phyloP scores from a whole-genome alignment of 1,139 yeast genomes.

The Tardiomyces depauwii region DNA sequence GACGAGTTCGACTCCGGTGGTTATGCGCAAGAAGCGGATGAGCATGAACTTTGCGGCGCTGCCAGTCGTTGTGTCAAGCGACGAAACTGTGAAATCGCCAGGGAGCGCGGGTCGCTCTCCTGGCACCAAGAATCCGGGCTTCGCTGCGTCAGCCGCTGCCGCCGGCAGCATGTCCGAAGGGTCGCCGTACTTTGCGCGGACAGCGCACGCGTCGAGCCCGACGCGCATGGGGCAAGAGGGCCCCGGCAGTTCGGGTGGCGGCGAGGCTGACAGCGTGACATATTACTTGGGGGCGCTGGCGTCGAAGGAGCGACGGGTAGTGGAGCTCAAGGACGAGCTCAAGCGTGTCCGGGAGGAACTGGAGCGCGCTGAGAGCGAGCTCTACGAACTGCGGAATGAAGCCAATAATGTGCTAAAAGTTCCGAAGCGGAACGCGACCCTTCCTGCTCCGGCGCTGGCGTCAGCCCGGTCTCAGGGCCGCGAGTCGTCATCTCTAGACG shows the following conservation, averaged over 20 bases:
- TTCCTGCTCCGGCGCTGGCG: background rate
- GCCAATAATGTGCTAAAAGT: too few species aligned
- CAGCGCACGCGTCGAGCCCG: too few species aligned
- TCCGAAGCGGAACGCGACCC: background rate
- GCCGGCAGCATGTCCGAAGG: too few species aligned
- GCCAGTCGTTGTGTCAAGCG: conserved; percentile 9
- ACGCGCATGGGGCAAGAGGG: too few species aligned
- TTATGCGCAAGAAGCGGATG: conserved; percentile 9
- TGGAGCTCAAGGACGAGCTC: conserved; percentile 25
- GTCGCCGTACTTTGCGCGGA: too few species aligned
- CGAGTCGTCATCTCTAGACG: background rate
- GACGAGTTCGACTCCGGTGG: conserved; percentile 1
- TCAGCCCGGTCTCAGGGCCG: background rate
- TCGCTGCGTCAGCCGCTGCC: background rate
- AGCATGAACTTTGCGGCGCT: conserved; percentile 19
- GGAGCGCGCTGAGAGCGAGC: conserved; percentile 18
- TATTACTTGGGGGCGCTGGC: conserved; percentile 14
- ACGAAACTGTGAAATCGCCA: background rate
- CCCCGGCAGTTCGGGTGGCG: too few species aligned
- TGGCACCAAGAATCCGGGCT: conserved; percentile 1
- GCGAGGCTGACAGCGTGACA: too few species aligned
- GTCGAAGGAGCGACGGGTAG: conserved; percentile 25
- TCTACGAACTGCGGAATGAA: conserved; percentile 9
- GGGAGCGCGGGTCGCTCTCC: background rate
- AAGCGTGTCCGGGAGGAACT: conserved; percentile 18